Percentiles rank a stretch among this genome's conserved stretches.
Conservation (phyloP, 768 basidiomycete species). For the Podaxis pistillaris region DNA sequence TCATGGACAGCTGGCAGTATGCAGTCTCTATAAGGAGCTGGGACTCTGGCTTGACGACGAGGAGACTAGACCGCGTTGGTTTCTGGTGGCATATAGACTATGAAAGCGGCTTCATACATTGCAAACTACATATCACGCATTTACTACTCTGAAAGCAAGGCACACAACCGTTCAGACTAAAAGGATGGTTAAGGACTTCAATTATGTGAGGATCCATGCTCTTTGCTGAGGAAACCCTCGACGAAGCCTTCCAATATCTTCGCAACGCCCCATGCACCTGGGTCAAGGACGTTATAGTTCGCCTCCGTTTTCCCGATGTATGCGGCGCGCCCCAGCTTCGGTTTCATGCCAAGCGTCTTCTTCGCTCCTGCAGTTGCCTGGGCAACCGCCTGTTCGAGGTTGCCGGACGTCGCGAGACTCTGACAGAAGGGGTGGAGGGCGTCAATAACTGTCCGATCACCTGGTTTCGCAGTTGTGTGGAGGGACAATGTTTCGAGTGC, state of each 20-base stretch:
- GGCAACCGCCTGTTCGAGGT: constrained; percentile 31
- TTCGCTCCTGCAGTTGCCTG: constrained; percentile 43
- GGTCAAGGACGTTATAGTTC: constrained; percentile 35
- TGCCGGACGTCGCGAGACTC: constrained; percentile 23
- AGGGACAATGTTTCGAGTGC: constrained; percentile 31
- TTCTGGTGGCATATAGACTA: too few relatives aligned
- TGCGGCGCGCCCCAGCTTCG: constrained; percentile 48
- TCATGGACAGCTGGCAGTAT: too few relatives aligned
- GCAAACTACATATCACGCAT: not conserved
- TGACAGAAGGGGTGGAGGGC: constrained; percentile 47
- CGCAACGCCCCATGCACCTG: constrained; percentile 54
- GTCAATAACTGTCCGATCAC: constrained; percentile 58
- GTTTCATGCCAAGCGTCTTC: constrained; percentile 43
- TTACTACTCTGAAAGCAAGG: not conserved
- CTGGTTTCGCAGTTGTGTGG: constrained; percentile 51
- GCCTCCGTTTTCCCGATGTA: constrained; percentile 27
- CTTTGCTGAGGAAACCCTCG: constrained; percentile 17
- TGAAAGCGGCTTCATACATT: too few relatives aligned
- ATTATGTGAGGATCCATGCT: not conserved
- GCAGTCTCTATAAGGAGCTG: too few relatives aligned
- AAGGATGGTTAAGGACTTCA: not conserved
- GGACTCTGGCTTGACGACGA: too few relatives aligned
- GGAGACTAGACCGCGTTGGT: too few relatives aligned
- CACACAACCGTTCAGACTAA: not conserved
- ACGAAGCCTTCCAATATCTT: constrained; percentile 39